Conservation (phyloP, 495 filamentous ascomycete genomes). For the Neurospora pannonica region DNA sequence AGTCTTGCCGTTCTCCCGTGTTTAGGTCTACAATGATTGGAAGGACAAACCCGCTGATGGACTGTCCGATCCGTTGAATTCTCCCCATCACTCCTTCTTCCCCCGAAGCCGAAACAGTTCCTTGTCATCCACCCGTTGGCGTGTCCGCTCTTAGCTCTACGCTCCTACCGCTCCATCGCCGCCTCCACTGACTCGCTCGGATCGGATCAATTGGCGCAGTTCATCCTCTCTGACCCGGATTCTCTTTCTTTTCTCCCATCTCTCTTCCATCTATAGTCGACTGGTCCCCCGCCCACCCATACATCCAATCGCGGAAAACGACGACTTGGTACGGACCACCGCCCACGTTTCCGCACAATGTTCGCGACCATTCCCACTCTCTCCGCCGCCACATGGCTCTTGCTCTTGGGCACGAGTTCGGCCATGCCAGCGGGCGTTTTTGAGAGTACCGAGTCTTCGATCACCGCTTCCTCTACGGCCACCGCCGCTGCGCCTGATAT, state of each 20-base stretch:
- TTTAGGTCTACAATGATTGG: background rate
- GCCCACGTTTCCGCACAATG: conserved; percentile 4
- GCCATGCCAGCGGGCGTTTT: conserved; percentile 1
- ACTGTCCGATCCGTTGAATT: background rate
- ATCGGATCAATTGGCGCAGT: background rate
- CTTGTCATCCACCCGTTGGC: background rate
- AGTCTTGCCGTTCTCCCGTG: background rate
- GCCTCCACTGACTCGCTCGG: background rate
- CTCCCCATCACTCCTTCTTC: background rate
- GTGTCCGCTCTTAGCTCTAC: background rate
- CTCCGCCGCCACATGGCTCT: conserved; percentile 9
- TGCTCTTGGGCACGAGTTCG: conserved; percentile 6
- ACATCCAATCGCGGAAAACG: background rate
- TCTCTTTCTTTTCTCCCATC: background rate
- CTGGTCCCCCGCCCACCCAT: background rate
- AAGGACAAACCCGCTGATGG: background rate
- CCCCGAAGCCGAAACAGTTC: background rate
- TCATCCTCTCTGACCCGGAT: background rate
- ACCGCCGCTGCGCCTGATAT: background rate
- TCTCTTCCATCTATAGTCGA: background rate
- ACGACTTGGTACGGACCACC: background rate
- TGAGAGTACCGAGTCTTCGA: background rate
- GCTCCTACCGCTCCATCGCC: background rate
- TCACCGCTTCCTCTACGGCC: background rate
- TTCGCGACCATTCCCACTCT: conserved; percentile 1